Conservation (phyloP, 345 rosid genomes). For the Tarenaya hassleriana region DNA sequence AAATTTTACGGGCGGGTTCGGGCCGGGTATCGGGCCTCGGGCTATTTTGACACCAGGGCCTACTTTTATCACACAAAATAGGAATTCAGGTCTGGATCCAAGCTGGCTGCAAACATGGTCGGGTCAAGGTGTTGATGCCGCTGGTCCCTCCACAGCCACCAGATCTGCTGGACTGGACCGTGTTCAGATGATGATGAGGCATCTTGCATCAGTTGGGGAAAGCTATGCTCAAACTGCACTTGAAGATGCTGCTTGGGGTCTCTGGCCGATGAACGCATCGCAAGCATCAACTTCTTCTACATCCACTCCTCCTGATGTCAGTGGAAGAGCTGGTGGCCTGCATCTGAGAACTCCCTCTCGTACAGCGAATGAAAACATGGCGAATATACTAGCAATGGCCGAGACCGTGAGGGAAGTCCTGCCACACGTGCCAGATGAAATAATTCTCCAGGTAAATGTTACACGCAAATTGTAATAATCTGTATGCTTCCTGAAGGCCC, state of each 20-base stretch:
- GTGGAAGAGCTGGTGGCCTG: slow-evolving; percentile 51
- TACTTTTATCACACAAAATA: slow-evolving; percentile 30
- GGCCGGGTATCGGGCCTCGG: too few relatives aligned
- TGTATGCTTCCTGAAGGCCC: not conserved
- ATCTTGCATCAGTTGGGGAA: slow-evolving; percentile 94
- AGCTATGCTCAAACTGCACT: slow-evolving; percentile 83
- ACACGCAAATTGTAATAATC: slow-evolving; percentile 5
- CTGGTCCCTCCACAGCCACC: slow-evolving; percentile 79
- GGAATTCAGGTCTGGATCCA: slow-evolving; percentile 74
- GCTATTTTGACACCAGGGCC: too few relatives aligned
- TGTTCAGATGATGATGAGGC: slow-evolving; percentile 99
- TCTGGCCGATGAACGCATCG: slow-evolving; percentile 71
- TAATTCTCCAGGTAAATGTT: slow-evolving; percentile 70
- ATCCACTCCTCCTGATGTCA: slow-evolving; percentile 41
- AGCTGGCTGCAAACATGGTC: slow-evolving; percentile 78
- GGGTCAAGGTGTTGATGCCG: slow-evolving; percentile 68
- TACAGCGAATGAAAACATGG: slow-evolving; percentile 48
- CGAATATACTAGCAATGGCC: slow-evolving; percentile 85
- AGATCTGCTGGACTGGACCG: slow-evolving; percentile 79
- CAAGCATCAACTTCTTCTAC: slow-evolving; percentile 69
- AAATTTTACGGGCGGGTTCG: too few relatives aligned
- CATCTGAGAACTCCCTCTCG: slow-evolving; percentile 53
- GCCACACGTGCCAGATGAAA: slow-evolving; percentile 88
- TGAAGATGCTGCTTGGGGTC: slow-evolving; percentile 85
- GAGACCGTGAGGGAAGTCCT: slow-evolving; percentile 91